phyloP scores from a whole-genome alignment of 306 rosid species.

The Lathyrus oleraceus region DNA sequence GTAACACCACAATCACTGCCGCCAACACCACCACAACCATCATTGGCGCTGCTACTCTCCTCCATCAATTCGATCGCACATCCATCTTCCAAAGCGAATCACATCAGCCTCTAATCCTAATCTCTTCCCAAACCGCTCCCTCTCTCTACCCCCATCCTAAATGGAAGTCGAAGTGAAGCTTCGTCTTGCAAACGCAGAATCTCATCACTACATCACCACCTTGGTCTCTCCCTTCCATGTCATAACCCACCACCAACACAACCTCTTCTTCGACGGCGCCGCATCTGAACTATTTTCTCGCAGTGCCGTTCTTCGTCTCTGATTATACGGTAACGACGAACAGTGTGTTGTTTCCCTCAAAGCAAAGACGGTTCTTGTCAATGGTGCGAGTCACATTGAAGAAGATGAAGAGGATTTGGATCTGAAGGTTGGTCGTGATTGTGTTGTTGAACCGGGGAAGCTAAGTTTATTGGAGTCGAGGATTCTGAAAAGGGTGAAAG shows the following conservation, averaged over 20 bases:
- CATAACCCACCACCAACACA: no score
- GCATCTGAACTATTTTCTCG: no score
- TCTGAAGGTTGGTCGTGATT: no score
- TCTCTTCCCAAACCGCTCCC: background rate
- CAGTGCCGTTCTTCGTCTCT: no score
- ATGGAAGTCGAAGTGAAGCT: constrained; percentile 71
- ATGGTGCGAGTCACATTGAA: no score
- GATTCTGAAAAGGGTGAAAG: constrained; percentile 69
- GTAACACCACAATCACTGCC: constrained; percentile 33
- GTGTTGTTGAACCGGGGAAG: constrained; percentile 43
- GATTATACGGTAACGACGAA: no score
- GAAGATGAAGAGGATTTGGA: no score
- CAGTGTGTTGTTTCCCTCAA: no score
- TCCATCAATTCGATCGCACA: constrained; percentile 65
- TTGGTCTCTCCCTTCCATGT: no score
- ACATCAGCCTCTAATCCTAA: constrained; percentile 48
- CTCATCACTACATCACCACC: no score
- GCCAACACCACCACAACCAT: constrained; percentile 23
- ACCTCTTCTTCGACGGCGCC: no score
- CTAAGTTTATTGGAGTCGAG: constrained; percentile 62
- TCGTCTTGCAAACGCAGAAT: constrained; percentile 46
- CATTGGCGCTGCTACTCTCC: constrained; percentile 56
- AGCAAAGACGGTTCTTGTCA: no score
- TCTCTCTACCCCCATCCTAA: constrained; percentile 2
- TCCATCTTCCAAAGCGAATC: constrained; percentile 49